Evolutionary conservation across 1,284 basidiomycete genomes (phyloP).

Genomic region (Ustilago crameri): DNA sequence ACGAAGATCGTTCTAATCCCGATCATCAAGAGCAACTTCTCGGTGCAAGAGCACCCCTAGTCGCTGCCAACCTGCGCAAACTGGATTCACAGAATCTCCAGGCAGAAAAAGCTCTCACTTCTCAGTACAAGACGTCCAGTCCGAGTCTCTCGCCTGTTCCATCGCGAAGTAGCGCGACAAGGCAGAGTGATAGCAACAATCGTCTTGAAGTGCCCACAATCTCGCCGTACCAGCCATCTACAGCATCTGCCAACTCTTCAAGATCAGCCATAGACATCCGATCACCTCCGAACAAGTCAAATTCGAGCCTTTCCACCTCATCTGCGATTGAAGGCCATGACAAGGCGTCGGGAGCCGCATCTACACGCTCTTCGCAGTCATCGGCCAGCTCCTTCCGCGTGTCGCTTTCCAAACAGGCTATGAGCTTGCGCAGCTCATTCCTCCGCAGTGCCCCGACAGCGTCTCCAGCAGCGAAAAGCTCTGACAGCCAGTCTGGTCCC

Average conservation of each 20-base stretch:
- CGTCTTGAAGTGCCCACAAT: slow-evolving; percentile 7
- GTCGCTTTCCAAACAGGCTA: slow-evolving; percentile 41
- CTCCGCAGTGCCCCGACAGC: slow-evolving; percentile 17
- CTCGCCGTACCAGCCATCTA: slow-evolving; percentile 8
- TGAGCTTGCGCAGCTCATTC: slow-evolving; percentile 34
- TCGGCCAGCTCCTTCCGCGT: slow-evolving; percentile 38
- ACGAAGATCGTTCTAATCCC: neutral
- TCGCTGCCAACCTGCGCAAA: slow-evolving; percentile 35
- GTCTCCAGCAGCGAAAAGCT: neutral
- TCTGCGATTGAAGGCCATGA: slow-evolving; percentile 24
- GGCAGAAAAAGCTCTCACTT: neutral
- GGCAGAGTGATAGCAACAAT: slow-evolving; percentile 4
- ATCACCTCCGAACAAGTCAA: slow-evolving; percentile 21
- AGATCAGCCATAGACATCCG: slow-evolving; percentile 24
- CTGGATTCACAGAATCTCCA: slow-evolving; percentile 23
- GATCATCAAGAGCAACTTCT: neutral
- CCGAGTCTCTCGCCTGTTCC: slow-evolving; percentile 8
- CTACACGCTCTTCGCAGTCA: slow-evolving; percentile 26
- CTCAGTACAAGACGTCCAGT: neutral
- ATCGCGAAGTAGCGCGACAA: slow-evolving; percentile 13
- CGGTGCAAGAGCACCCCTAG: slow-evolving; percentile 8
- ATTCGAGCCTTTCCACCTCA: slow-evolving; percentile 22
- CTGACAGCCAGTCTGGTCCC: slow-evolving; percentile 7
- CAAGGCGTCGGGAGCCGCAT: slow-evolving; percentile 7
- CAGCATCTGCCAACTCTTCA: slow-evolving; percentile 18